phyloP scores from a whole-genome alignment of 2,329 filamentous ascomycete genomes.

The Fusarium subtropicale region DNA sequence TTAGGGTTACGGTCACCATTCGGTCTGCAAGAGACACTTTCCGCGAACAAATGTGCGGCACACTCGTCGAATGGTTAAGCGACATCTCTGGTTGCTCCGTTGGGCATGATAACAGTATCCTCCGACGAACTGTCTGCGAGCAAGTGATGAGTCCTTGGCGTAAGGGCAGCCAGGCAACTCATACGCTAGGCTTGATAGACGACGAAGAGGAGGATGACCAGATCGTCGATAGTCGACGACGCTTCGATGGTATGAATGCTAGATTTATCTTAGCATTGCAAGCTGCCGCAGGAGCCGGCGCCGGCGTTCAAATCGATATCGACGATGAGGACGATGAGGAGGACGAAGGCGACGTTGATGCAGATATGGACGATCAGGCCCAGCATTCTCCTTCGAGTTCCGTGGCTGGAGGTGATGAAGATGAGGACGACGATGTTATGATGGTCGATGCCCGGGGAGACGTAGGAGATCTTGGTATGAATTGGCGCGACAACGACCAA shows the following conservation, averaged over 20 bases:
- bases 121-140: constrained; percentile 87
- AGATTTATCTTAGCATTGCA: constrained; percentile 55
- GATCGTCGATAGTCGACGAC: constrained; percentile 54
- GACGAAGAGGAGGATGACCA: constrained; percentile 62
- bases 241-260: constrained; percentile 51
- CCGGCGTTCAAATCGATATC: constrained; percentile 47
- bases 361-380: constrained; percentile 56
- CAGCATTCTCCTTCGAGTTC: constrained; percentile 52
- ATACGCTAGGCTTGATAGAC: constrained; percentile 65
- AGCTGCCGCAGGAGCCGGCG: constrained; percentile 48
- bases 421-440: constrained; percentile 68
- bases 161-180: constrained; percentile 83
- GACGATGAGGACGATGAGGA: constrained; percentile 48
- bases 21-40: constrained; percentile 94
- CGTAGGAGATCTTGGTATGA: constrained; percentile 60
- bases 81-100: constrained; percentile 93
- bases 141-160: constrained; percentile 91
- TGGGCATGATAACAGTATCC: constrained; percentile 80
- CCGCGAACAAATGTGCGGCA: constrained; percentile 98
- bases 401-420: constrained; percentile 56
- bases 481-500: constrained; percentile 69
- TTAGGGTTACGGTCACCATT: constrained; percentile 95
- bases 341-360: constrained; percentile 56
- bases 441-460: constrained; percentile 66
- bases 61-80: constrained; percentile 93